Evolutionary conservation across 2,329 filamentous ascomycete species (phyloP), one percentile per base, ranked within the genome.

Genomic region (Lasiodiplodia sp.): DNA sequence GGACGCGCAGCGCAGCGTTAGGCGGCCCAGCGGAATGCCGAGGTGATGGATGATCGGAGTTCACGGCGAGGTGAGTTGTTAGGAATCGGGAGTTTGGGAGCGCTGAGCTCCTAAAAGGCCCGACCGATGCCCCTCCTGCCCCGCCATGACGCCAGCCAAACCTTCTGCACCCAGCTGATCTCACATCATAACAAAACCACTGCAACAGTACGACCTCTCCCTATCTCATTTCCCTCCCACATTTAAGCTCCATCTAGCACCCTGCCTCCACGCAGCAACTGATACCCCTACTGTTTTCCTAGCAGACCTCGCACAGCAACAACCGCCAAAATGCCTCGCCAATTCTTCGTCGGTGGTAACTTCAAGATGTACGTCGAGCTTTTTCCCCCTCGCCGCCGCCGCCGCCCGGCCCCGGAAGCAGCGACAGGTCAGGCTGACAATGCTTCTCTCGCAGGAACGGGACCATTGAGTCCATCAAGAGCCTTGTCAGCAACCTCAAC

Each of bases 291-390:
- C 47, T 44, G 28, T 31, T 52, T 51, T 23, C 16, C 47, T 6
- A 40, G 40, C 34, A 60, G 28, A 69, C 38, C 53, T 23, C 34
- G 6, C 5, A 5, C 31, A 14, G 18, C 37, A 18, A 44, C 68
- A 72, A 28, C 69, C 71, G 80, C 84, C 88, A 93, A 79, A 78
- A 97, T 97, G 94, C 88, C 91, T 88, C 94, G 94, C 87, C 92
- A 94, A 87, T 97, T 97, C 88, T 97, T 97, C 83, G 92, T 97
- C 83, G 94, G 94, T 83, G 94, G 94, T 81, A 99, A 99, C 91
- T 98, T 98, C 87, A 98, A 99, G 89, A 98, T 98, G 94, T 97
- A 85, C 80, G 87, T 82, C 47, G 44, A 52, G n/a, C 28, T 38
- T 56, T 69, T 38, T 31, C 31, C 31, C 71, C 51, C 60, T 38